These are phyloP conservation scores for Pseudogymnoascus sp. DNA, from an alignment of 2,329 filamentous ascomycete genomes.

Conservation along the genomic window DNA sequence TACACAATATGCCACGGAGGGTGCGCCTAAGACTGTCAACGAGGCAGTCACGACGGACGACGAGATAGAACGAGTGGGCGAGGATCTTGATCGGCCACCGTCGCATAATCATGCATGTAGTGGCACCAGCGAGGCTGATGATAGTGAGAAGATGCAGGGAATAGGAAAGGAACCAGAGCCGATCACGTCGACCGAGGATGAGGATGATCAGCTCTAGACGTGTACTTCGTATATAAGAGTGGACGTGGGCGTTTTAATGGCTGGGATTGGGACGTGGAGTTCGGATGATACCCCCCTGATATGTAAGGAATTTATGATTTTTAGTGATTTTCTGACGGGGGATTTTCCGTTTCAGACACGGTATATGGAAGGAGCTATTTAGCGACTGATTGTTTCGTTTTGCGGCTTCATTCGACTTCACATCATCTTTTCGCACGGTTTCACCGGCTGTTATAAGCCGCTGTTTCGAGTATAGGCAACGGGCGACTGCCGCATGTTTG, in stretches of 20 bases:
- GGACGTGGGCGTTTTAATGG: not conserved
- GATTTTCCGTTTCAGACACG: not conserved
- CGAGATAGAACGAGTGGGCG: not conserved
- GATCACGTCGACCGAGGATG: not conserved
- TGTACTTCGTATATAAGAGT: not conserved
- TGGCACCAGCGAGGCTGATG: not conserved
- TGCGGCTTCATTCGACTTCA: not conserved
- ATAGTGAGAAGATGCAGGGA: not conserved
- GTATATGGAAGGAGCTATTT: not conserved
- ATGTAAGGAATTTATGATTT: not conserved
- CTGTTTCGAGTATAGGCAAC: not conserved
- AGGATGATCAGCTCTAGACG: constrained; percentile 1
- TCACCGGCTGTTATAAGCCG: not conserved
- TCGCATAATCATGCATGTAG: not conserved
- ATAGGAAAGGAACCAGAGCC: not conserved
- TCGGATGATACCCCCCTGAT: constrained; percentile 3
- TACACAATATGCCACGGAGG: not conserved
- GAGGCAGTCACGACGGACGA: not conserved
- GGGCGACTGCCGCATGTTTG: not conserved
- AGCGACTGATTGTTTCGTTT: not conserved
- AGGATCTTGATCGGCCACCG: not conserved
- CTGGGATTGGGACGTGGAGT: not conserved
- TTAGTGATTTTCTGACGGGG: not conserved
- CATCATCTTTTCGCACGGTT: not conserved
- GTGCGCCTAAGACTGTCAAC: not conserved